Conservation (phyloP, 2,329 filamentous ascomycete genomes). For the Fusarium verrucosum region DNA sequence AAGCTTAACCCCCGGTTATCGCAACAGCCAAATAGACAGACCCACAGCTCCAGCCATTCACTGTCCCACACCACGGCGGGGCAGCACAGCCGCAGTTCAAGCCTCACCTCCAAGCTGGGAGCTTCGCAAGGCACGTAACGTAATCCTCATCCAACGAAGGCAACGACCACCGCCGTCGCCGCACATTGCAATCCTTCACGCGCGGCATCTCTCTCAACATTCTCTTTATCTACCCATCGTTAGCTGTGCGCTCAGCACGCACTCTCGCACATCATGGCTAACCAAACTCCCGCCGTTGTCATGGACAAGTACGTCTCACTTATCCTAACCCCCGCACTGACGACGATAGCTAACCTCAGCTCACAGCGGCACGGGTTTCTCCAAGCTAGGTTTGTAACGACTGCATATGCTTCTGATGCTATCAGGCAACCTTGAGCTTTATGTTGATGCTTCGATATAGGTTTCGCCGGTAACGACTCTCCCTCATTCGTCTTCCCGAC, state of each 20-base stretch:
- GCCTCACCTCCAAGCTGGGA: slow-evolving; percentile 41
- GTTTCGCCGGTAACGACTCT: slow-evolving; percentile 98
- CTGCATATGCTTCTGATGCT: slow-evolving; percentile 17
- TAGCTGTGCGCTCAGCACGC: slow-evolving; percentile 38
- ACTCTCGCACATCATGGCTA: slow-evolving; percentile 73
- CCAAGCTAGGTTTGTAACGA: slow-evolving; percentile 84
- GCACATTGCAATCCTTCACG: slow-evolving; percentile 32
- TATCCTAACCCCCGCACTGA: slow-evolving; percentile 46
- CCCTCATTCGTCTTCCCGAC: slow-evolving; percentile 99
- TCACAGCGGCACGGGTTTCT: slow-evolving; percentile 95
- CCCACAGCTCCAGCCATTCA: slow-evolving; percentile 17
- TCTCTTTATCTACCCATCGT: slow-evolving; percentile 11
- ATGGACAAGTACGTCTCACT: slow-evolving; percentile 96
- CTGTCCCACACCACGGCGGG: slow-evolving; percentile 33
- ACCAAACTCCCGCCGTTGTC: slow-evolving; percentile 99
- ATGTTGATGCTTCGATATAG: slow-evolving; percentile 58
- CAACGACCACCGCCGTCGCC: slow-evolving; percentile 38
- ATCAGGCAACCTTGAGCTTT: slow-evolving; percentile 6
- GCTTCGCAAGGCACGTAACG: slow-evolving; percentile 45
- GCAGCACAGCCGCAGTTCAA: slow-evolving; percentile 42
- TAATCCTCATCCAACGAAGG: slow-evolving; percentile 40
- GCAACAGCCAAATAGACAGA: slow-evolving; percentile 8
- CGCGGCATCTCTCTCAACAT: slow-evolving; percentile 26
- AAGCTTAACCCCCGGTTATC: slow-evolving; percentile 15
- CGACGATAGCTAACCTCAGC: slow-evolving; percentile 47